These are phyloP conservation scores for Annona cherimola DNA, from an alignment of 164 flowering plant species.

Conservation along the genomic window DNA sequence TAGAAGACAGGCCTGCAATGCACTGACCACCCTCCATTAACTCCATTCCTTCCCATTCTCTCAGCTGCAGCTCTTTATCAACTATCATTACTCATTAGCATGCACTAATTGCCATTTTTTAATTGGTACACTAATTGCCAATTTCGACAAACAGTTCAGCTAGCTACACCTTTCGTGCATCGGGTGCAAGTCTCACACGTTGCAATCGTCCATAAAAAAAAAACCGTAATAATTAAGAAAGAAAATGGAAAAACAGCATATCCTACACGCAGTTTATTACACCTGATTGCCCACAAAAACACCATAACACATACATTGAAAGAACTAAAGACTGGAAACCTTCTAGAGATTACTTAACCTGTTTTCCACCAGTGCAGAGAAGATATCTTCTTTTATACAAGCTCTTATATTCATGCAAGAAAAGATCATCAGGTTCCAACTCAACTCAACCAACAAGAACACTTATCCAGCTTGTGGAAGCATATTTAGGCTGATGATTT, in stretches of 20 bases:
- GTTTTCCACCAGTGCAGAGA: neutral
- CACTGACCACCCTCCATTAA: neutral
- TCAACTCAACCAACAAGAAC: neutral
- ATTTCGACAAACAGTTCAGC: too few species aligned
- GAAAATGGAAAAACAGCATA: neutral
- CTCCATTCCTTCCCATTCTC: neutral
- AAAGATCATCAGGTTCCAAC: neutral
- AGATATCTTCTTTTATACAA: neutral
- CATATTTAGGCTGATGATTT: slow-evolving; percentile 30
- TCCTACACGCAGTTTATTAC: neutral
- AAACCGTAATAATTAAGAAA: neutral
- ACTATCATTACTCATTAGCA: too few species aligned
- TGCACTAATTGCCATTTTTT: too few species aligned
- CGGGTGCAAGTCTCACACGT: too few species aligned
- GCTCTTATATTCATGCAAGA: neutral
- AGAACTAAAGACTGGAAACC: neutral
- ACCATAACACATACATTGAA: neutral
- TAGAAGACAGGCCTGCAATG: neutral
- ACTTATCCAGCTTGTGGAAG: neutral
- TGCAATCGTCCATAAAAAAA: too few species aligned
- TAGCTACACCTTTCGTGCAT: too few species aligned
- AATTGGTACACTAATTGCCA: too few species aligned
- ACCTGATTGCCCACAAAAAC: neutral
- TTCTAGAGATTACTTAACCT: neutral
- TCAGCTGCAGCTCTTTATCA: neutral